A percentile compares a stretch with the other conserved stretches of the same genome.
phyloP scores from a whole-genome alignment of 169 alveolate genomes.

The Cryptosporidium canis region DNA sequence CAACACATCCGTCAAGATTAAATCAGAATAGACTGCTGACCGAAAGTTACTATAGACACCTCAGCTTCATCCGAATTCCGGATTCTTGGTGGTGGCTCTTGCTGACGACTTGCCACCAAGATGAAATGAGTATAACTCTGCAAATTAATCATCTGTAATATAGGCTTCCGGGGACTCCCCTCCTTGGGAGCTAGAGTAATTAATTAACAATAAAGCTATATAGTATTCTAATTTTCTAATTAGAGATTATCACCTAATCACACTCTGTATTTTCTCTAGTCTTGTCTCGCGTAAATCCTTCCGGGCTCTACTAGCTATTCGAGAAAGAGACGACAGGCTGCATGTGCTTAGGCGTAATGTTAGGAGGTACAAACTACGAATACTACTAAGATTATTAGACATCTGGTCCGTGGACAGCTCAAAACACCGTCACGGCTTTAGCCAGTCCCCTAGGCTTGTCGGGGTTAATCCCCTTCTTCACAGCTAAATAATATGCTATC shows the following conservation, averaged over 20 bases:
- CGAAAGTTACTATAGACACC: neutral
- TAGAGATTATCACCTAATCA: neutral
- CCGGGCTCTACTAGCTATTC: no score
- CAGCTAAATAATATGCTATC: constrained; percentile 84
- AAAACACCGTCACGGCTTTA: constrained; percentile 83
- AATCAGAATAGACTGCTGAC: constrained; percentile 6
- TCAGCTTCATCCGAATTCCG: neutral
- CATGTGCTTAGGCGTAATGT: no score
- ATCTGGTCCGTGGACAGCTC: no score
- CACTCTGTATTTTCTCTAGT: neutral
- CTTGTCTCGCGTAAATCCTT: neutral
- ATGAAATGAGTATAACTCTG: no score
- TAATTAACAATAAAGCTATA: neutral
- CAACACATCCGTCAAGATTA: neutral
- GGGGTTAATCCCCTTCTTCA: constrained; percentile 82
- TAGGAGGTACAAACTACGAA: neutral
- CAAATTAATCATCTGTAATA: neutral
- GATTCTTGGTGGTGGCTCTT: neutral
- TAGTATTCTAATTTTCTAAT: neutral
- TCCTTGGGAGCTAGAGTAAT: neutral
- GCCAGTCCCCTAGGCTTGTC: constrained; percentile 89
- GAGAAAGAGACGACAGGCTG: no score
- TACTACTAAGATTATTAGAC: no score
- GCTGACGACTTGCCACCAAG: no score
- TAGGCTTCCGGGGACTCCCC: neutral